These are phyloP conservation scores for Starmerella scarabaei DNA, from an alignment of 805 yeast genomes.

Conservation along the genomic window DNA sequence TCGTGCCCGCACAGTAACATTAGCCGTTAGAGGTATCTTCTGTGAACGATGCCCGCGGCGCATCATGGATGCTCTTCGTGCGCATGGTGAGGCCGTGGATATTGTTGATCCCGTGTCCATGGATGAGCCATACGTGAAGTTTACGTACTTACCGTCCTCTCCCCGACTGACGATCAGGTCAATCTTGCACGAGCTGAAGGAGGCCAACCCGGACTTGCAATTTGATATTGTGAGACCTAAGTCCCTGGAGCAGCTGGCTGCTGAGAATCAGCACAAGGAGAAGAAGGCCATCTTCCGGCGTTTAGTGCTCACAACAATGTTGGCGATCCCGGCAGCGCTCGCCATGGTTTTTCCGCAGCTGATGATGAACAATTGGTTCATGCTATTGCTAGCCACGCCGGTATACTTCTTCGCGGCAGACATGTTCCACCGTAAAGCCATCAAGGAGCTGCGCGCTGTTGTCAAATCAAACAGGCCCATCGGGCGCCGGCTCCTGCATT, in stretches of 20 bases:
- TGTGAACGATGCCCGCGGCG: slow-evolving; percentile 57
- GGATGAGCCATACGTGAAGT: slow-evolving; percentile 43
- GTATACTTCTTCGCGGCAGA: slow-evolving; percentile 65
- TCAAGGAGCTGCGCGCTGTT: slow-evolving; percentile 42
- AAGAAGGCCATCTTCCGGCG: slow-evolving; percentile 37
- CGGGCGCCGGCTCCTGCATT: slow-evolving; percentile 44
- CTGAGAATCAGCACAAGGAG: slow-evolving; percentile 25
- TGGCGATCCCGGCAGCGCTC: slow-evolving; percentile 44
- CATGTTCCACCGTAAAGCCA: slow-evolving; percentile 54
- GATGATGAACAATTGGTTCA: slow-evolving; percentile 32
- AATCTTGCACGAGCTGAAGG: slow-evolving; percentile 39
- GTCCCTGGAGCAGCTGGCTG: slow-evolving; percentile 52
- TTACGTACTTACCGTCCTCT: slow-evolving; percentile 51
- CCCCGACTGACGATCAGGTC: slow-evolving; percentile 42
- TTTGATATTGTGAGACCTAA: slow-evolving; percentile 42
- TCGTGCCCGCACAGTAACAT: slow-evolving; percentile 42
- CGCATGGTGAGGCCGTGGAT: slow-evolving; percentile 45
- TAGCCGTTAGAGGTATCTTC: slow-evolving; percentile 52
- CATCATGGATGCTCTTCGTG: slow-evolving; percentile 37
- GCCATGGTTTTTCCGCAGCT: slow-evolving; percentile 59
- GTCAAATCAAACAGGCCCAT: slow-evolving; percentile 25
- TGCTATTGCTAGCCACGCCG: slow-evolving; percentile 54
- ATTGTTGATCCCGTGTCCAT: slow-evolving; percentile 44
- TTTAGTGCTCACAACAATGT: slow-evolving; percentile 32
- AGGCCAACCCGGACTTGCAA: slow-evolving; percentile 36